A percentile compares a stretch with the other conserved stretches of the same genome.
Evolutionary conservation across 2,329 filamentous ascomycete species (phyloP).

Genomic region (Pseudogymnoascus verrucosus): DNA sequence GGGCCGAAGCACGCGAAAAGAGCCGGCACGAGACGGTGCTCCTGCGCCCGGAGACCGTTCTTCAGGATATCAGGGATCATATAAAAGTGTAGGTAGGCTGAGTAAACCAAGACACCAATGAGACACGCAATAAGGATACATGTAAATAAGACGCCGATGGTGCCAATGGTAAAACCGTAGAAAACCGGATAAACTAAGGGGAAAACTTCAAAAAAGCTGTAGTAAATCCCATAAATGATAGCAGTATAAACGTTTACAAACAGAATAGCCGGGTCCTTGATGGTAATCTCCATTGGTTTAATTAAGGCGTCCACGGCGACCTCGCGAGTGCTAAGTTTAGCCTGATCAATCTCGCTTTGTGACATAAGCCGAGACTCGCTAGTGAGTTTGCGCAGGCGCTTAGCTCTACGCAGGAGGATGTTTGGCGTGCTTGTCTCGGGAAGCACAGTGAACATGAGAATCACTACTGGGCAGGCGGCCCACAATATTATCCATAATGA

Average conservation of each 20-base stretch:
- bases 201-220: conserved; percentile 58
- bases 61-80: conserved; percentile 42
- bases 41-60: conserved; percentile 43
- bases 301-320: conserved; percentile 48
- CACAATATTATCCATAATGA: conserved; percentile 50
- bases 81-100: conserved; percentile 43
- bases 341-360: conserved; percentile 57
- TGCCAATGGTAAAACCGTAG: conserved; percentile 52
- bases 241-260: conserved; percentile 56
- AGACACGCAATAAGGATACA: conserved; percentile 49
- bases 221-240: conserved; percentile 55
- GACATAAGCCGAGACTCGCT: conserved; percentile 48
- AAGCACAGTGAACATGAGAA: conserved; percentile 53
- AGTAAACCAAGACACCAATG: conserved; percentile 42
- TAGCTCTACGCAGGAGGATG: conserved; percentile 53
- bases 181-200: conserved; percentile 52
- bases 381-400: conserved; percentile 52
- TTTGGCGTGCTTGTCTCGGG: conserved; percentile 55
- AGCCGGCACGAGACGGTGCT: conserved; percentile 49
- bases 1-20: conserved; percentile 45
- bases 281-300: conserved; percentile 51
- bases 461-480: conserved; percentile 48
- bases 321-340: conserved; percentile 38
- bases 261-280: conserved; percentile 54
- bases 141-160: conserved; percentile 53